These are phyloP conservation scores for Spirogloea muscicola DNA, from an alignment of 139 green algal species.

Conservation along the genomic window DNA sequence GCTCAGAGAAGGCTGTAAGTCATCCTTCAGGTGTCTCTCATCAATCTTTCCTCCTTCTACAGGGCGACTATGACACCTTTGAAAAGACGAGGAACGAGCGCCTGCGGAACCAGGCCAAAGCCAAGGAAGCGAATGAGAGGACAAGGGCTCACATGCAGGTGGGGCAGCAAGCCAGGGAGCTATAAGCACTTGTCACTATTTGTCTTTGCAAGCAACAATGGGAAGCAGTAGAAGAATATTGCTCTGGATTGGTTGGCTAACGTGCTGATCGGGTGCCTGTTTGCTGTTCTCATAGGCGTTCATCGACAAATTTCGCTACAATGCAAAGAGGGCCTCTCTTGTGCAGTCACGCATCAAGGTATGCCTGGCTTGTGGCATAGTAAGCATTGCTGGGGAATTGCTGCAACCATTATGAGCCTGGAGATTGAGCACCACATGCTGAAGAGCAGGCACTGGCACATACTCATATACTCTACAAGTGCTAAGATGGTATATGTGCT, in stretches of 20 bases:
- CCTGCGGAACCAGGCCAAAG: constrained; percentile 42
- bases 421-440: no score
- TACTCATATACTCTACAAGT: not conserved
- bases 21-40: not conserved
- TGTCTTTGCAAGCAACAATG: not conserved
- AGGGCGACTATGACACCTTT: constrained; percentile 81
- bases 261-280: not conserved
- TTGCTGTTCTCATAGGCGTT: constrained; percentile 59
- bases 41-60: not conserved
- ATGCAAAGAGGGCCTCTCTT: constrained; percentile 81
- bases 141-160: constrained; percentile 75
- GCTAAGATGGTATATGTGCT: not conserved
- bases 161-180: not conserved
- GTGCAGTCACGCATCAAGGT: constrained; percentile 86
- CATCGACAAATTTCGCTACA: constrained; percentile 90
- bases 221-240: not conserved
- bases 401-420: no score
- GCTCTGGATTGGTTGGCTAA: not conserved
- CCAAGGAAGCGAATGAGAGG: constrained; percentile 62
- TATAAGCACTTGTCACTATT: not conserved
- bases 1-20: not conserved
- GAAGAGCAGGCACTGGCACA: no score
- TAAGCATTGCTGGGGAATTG: no score
- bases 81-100: constrained; percentile 56
- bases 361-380: no score